Evolutionary conservation across 1,284 basidiomycete genomes (phyloP), one percentile per base, ranked within the genome.

Genomic region (Malassezia slooffiae): DNA sequence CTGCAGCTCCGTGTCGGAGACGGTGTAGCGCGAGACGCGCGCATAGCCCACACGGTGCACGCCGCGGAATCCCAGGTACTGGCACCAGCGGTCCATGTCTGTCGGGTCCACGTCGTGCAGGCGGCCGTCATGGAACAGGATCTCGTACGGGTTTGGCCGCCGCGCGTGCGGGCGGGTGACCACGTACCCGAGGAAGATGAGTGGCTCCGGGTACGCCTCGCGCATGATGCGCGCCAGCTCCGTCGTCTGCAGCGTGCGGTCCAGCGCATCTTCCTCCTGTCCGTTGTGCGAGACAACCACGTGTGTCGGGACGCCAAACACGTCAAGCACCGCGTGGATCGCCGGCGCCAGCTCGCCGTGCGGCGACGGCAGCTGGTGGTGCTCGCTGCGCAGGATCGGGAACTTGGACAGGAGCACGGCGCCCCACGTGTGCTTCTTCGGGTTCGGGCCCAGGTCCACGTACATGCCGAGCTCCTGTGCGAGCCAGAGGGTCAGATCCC

Each of bases 251-350:
- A 93, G 71, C 67, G 90, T 83, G 53, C 89, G 79, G 70, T 93
- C 89, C 15, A 88, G 70, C 0, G 82, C 77, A 39, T 88, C 86
- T 67, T 91, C 84, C 75, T 91, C 64, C 76, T 95, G 89, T 2
- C 89, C 89, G 62, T 95, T 93, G 62, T 95, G 89, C 0, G 84
- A 79, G 1, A 91, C 83, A 16, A 91, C 73, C 0, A 90, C 84
- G 12, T 82, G 81, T 17, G 91, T 79, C 38, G 78, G 75, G 1
- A 80, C 81, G 0, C 87, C 87, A 57, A 81, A 84, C 4, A 90
- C 75, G 51, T 91, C 83, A 12, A 95, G 74, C 5, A 85, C 79
- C 1, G 89, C 89, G 64, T 85, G 82, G 41, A 66, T 62, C 22
- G 61, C 65, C 0, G 89, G 89, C 0, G 89, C 89, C 13, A 95